Base-by-base conservation (phyloP, 2,329 filamentous ascomycete species). In the Ophiosphaerella korrae region DNA sequence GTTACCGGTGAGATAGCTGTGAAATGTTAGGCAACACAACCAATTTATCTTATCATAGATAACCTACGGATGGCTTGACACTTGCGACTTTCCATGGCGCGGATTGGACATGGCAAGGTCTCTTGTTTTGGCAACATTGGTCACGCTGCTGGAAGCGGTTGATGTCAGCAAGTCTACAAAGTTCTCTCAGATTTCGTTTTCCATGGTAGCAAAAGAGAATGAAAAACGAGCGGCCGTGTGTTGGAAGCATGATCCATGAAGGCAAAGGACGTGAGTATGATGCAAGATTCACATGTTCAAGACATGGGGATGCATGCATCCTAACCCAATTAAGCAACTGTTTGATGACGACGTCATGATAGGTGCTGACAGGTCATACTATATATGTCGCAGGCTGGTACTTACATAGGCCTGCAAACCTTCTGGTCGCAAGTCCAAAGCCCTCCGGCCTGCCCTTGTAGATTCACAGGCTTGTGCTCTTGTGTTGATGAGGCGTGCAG, bases 1-100 rank as follows among this genome's bases (percentile, higher is more conserved):
- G 67, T 90, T 90, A 39, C 87, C 87, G 5, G 80, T 77, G 1
- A 89, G 78, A 58, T 87, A 88, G 16, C 80, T 82, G 55, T 11
- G 16, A 23, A 12, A 16, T 32, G 42, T 62, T 42, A 62, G 51
- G 16, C 34, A n/a, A 13, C 24, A 7, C n/a, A 35, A 3, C 14
- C 1, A 29, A 6, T 18, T 4, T 4, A 16, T 24, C 23, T 26
- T 34, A 31, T 21, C 7, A 8, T 18, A 3, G 29, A 39, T n/a
- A 48, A 43, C 68, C 34, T 75, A 78, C 61, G 78, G 77, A 53
- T 80, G 78, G 53, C 68, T 69, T 23, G 58, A 35, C 31, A 47
- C 37, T 41, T 52, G 48, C 39, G 45, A 21, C 55, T 64, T 65
- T 48, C 49, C 55, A 52, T 53, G 57, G 45, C 59, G 62, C 47